A percentile compares a stretch with the other conserved stretches of the same genome.
These are phyloP conservation scores for Tremellales sp. DNA, from an alignment of 1,284 basidiomycete genomes.

Conservation along the genomic window DNA sequence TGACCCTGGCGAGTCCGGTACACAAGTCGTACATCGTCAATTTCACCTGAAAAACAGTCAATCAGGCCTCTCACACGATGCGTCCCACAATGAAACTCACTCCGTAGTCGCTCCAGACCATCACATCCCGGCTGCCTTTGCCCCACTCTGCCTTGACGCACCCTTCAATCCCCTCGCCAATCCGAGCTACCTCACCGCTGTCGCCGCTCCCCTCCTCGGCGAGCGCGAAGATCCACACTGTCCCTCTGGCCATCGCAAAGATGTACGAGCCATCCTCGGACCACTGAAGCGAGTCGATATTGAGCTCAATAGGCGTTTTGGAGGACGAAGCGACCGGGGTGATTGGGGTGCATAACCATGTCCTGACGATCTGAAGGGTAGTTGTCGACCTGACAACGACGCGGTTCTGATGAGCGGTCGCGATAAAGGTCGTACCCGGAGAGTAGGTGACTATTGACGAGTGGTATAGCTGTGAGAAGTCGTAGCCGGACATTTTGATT, in stretches of 20 bases:
- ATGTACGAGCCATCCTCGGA: constrained; percentile 77
- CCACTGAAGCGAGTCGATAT: constrained; percentile 72
- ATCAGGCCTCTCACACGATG: constrained; percentile 5
- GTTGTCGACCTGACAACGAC: constrained; percentile 41
- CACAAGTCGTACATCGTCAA: constrained; percentile 74
- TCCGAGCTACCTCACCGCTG: constrained; percentile 53
- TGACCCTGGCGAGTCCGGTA: constrained; percentile 55
- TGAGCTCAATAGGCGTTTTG: not conserved
- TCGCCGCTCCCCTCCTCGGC: constrained; percentile 64
- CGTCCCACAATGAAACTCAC: constrained; percentile 55
- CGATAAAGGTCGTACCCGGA: constrained; percentile 47
- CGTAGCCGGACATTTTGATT: constrained; percentile 33
- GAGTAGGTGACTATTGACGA: constrained; percentile 32
- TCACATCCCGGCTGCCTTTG: constrained; percentile 67
- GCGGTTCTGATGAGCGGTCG: constrained; percentile 27
- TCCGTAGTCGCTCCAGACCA: constrained; percentile 85
- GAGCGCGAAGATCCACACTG: constrained; percentile 53
- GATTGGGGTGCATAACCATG: constrained; percentile 29
- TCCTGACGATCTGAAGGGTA: constrained; percentile 38
- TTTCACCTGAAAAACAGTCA: constrained; percentile 58
- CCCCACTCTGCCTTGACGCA: constrained; percentile 79
- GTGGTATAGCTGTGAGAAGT: constrained; percentile 37
- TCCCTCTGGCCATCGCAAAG: constrained; percentile 60
- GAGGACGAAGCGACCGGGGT: not conserved
- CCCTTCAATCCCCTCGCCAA: constrained; percentile 73